Conservation (phyloP, 78 protist genomes). For the Carpediemonas membranifera region DNA sequence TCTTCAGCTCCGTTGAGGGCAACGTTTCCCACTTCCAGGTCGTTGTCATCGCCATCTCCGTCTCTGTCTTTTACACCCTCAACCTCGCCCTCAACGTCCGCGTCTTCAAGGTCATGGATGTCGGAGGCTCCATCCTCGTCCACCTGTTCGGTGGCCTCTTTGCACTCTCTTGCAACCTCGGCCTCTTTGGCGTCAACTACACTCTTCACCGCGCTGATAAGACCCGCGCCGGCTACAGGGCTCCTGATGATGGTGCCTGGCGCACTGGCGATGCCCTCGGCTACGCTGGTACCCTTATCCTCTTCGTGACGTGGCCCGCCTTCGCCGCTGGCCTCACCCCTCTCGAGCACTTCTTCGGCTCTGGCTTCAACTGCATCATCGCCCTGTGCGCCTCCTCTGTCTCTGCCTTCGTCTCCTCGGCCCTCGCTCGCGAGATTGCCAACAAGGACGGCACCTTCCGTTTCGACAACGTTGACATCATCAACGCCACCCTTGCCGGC, state of each 20-base stretch:
- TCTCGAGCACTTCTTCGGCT: not conserved
- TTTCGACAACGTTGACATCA: not conserved
- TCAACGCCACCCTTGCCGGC: conserved; percentile 6
- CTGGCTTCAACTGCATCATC: not conserved
- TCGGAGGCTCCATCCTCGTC: not conserved
- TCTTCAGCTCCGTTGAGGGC: not conserved
- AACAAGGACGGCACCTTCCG: not conserved
- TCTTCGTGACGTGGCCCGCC: not conserved
- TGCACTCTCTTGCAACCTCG: too few relatives aligned
- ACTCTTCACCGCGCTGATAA: not conserved
- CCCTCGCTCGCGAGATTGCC: not conserved
- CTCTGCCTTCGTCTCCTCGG: not conserved
- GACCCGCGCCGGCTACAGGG: not conserved
- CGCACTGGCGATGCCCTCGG: too few relatives aligned
- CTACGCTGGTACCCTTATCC: not conserved
- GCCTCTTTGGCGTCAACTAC: too few relatives aligned
- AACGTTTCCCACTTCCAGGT: not conserved
- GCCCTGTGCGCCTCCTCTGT: not conserved
- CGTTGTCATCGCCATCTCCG: not conserved
- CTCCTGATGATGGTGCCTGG: too few relatives aligned
- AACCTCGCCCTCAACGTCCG: not conserved
- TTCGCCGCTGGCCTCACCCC: not conserved
- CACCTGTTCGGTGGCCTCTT: not conserved
- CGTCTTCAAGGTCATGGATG: not conserved
- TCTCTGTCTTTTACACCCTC: not conserved